Base-by-base conservation (phyloP, 2,329 filamentous ascomycete species). In the Alternaria gansuensis region DNA sequence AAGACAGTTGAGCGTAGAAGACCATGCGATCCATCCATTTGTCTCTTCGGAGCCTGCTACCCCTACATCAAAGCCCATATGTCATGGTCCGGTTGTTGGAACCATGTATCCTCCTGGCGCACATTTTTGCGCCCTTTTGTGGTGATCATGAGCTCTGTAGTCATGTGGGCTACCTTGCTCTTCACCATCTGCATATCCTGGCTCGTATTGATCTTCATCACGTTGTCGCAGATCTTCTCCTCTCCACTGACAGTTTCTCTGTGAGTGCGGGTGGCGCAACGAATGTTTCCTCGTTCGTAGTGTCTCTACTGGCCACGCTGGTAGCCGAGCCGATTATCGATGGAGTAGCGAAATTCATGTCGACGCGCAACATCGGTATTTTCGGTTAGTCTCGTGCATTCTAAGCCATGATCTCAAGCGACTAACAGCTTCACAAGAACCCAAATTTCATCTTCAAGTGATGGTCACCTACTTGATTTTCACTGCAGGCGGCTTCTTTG, bases 121-220 rank as follows among this genome's bases (percentile, higher is more conserved):
- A 68, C 65, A 3, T 40, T 69, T 0, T 40, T 71, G 10, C 64
- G 67, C 2, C 68, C 68, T 1, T 71, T 69, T 40, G 51, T 65
- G 6, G 21, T 64, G 26, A 52, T 69, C 17, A 26, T 54, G 4
- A 67, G 64, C 28, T 67, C 68, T 14, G 61, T 66, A 4, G 68
- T 71, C 11, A 60, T 65, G 51, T 71, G 67, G 67, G 68, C 65
- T 3, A 69, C 67, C 9, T 51, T 71, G 21, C 53, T 69, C 5
- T 71, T 69, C 53, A 71, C 68, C 0, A 66, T 66, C 21, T 68
- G 67, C 40, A 67, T 71, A n/a, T 69, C 67, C n/a, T 71, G 68
- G 68, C 65, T 71, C 2, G 67, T 71, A 2, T 54, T 68, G 29
- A 71, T 71, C 37, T 69, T 65, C 6, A 66, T 69, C 29, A 71